Evolutionary conservation across 2,329 filamentous ascomycete species (phyloP), one percentile per base, ranked within the genome.

Genomic region (Claviceps sp.): DNA sequence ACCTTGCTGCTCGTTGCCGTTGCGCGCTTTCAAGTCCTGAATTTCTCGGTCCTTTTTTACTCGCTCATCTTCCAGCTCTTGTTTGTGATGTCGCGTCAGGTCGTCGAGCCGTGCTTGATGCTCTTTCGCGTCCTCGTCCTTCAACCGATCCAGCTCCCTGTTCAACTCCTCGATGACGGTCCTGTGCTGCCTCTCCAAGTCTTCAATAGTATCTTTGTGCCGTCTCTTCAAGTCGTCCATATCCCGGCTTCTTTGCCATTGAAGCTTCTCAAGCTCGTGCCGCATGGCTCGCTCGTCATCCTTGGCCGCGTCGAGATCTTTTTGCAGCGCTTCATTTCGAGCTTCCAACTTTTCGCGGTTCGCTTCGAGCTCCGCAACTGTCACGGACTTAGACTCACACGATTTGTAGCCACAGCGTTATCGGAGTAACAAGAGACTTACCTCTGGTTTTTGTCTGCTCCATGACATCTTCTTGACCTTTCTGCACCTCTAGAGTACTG

Each of bases 361-460:
- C 1, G 65, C 61, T 55, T 81, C 75, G 5, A 81, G 67, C 37
- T 73, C 71, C 42, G 66, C 63, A 46, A 72, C 77, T 81, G 51
- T 3, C 34, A 13, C 0, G 6, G 26, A n/a, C 45, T 63, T 46
- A 62, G 14, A 44, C 5, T n/a, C 3, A 13, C 13, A 24, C 1
- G 4, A 3, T 26, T 9, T 13, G 41, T 7, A 22, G 20, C 18
- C 2, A 43, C 14, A 13, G 8, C 18, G 4, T 22, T 22, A 4
- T 24, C 3, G 20, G 14, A 13, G 41, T 22, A 11, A 5, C 4
- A 26, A 24, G 38, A 5, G 18, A 44, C 79, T 58, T 73, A 93
- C 88, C 81, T 76, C 83, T 79, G 50, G 75, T 77, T 63, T 91
- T 94, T 57, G 86, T 85, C 9, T 86, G 60, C 16, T 84, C 80